Conservation (phyloP, 257 asterid genomes). For the Gynochthodes officinalis region DNA sequence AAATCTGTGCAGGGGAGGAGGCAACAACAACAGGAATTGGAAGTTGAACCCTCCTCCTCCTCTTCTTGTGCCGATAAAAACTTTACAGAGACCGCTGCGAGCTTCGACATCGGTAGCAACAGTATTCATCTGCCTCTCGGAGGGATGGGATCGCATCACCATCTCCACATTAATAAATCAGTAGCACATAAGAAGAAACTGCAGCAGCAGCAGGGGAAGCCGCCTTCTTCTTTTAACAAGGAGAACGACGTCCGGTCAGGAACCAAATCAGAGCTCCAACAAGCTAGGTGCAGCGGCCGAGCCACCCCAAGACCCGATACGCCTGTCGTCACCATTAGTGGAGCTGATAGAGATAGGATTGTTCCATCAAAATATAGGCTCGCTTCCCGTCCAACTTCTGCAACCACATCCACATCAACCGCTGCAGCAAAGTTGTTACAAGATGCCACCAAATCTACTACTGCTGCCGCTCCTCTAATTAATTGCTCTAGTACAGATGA, state of each 20-base stretch:
- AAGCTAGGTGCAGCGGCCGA: conserved; percentile 18
- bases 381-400: conserved; percentile 15
- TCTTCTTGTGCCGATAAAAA: conserved; percentile 1
- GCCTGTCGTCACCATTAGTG: conserved; percentile 29
- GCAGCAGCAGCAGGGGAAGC: conserved; percentile 23
- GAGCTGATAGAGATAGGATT: conserved; percentile 38
- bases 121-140: background rate
- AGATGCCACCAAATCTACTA: conserved; percentile 35
- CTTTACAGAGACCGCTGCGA: conserved; percentile 5
- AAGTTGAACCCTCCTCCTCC: background rate
- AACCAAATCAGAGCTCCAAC: conserved; percentile 30
- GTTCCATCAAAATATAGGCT: conserved; percentile 64
- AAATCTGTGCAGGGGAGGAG: conserved; percentile 16
- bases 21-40: conserved; percentile 9
- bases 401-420: conserved; percentile 31
- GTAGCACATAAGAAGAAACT: conserved; percentile 23
- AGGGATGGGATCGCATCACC: too few species aligned
- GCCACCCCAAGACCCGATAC: conserved; percentile 56
- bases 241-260: conserved; percentile 22
- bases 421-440: conserved; percentile 73
- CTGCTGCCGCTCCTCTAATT: conserved; percentile 22
- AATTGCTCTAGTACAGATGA: background rate
- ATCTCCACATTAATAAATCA: background rate
- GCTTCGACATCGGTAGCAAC: conserved; percentile 11
- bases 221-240: conserved; percentile 19